Conservation (phyloP, 345 rosid genomes). For the Hypericum perforatum region DNA sequence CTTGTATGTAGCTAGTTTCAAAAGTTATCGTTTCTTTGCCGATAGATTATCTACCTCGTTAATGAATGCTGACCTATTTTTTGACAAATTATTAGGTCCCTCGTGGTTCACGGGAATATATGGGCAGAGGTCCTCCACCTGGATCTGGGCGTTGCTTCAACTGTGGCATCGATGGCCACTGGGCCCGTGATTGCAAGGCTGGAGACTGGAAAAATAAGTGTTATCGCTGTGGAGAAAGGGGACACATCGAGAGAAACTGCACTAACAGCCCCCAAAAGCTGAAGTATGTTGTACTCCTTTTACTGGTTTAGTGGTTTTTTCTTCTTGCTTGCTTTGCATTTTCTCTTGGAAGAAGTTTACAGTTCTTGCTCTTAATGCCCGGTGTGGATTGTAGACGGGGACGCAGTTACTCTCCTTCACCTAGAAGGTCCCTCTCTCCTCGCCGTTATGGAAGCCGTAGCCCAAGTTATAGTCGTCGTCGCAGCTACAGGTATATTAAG, state of each 20-base stretch:
- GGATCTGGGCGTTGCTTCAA: constrained; percentile 95
- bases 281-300: constrained; percentile 22
- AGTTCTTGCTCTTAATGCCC: background rate
- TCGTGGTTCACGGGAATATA: constrained; percentile 70
- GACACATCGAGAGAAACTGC: constrained; percentile 90
- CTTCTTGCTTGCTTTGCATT: background rate
- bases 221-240: constrained; percentile 93
- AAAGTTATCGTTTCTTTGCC: too few species aligned
- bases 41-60: too few species aligned
- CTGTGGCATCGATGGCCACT: constrained; percentile 94
- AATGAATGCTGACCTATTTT: too few species aligned
- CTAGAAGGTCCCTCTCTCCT: constrained; percentile 39
- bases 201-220: constrained; percentile 98
- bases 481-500: constrained; percentile 57
- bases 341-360: background rate
- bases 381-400: constrained; percentile 25
- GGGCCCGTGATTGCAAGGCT: constrained; percentile 96
- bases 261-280: constrained; percentile 82
- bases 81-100: constrained; percentile 38
- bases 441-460: constrained; percentile 75
- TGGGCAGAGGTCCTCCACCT: constrained; percentile 92
- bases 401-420: constrained; percentile 67
- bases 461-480: constrained; percentile 74
- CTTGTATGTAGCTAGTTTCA: too few species aligned
- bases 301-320: background rate